Percentiles rank a stretch among this genome's conserved stretches.
phyloP scores from a whole-genome alignment of 768 basidiomycete species.

The Mycena filopes region DNA sequence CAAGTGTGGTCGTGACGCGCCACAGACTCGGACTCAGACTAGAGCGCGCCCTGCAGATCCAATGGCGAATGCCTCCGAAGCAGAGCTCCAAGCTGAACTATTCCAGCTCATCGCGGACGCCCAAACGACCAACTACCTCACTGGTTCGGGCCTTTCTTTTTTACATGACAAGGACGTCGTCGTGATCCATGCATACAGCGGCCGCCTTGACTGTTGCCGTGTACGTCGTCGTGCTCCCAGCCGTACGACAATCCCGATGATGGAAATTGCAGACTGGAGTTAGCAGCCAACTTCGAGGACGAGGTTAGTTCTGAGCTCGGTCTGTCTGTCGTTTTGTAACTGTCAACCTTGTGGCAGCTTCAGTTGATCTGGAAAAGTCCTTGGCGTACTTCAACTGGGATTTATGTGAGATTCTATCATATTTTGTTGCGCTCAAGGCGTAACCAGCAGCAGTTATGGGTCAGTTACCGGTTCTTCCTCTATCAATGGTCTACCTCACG shows the following conservation, averaged over 20 bases:
- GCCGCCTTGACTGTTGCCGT: slow-evolving; percentile 4
- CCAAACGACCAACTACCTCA: slow-evolving; percentile 2
- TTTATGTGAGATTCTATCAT: neutral
- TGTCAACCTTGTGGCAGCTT: neutral
- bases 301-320: neutral
- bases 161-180: no score
- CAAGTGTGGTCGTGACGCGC: no score
- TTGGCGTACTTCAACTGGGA: neutral
- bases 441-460: neutral
- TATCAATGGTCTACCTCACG: no score
- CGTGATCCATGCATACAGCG: no score
- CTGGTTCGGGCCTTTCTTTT: neutral
- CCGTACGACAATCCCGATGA: no score
- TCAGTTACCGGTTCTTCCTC: no score
- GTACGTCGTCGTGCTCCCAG: neutral
- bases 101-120: slow-evolving; percentile 4
- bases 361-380: neutral
- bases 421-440: no score
- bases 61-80: neutral
- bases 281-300: neutral
- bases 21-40: no score
- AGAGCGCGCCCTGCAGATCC: no score
- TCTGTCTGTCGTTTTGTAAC: no score
- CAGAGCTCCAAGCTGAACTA: neutral
- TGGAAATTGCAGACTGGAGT: neutral